Percentiles rank a stretch among this genome's conserved stretches.
Conservation (phyloP, 2,329 filamentous ascomycete species). For the Aspergillus niger region DNA sequence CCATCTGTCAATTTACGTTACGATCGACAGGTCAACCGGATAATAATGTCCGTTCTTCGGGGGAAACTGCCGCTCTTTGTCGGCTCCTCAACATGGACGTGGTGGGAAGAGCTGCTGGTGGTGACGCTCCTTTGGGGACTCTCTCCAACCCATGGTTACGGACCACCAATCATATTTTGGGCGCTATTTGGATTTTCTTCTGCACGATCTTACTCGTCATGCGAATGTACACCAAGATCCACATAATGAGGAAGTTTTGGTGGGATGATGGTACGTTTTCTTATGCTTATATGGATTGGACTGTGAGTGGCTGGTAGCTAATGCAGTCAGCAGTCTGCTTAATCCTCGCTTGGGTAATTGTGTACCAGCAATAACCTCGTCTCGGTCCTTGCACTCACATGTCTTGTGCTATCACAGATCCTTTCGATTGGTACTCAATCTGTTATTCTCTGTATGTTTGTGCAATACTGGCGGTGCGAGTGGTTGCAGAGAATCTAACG, state of each 20-base stretch:
- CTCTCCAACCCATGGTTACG: not conserved
- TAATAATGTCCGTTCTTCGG: not conserved
- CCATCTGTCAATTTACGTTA: not conserved
- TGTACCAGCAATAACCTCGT: not conserved
- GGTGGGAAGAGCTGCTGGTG: not conserved
- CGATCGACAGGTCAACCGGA: not conserved
- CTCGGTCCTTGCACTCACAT: not conserved
- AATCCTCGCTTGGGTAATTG: constrained; percentile 25
- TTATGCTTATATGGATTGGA: too few species aligned
- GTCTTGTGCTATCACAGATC: constrained; percentile 7
- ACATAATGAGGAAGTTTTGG: constrained; percentile 20
- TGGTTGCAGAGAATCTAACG: not conserved
- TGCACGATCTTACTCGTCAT: constrained; percentile 14
- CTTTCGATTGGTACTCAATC: constrained; percentile 21
- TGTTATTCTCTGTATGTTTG: constrained; percentile 17
- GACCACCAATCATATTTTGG: constrained; percentile 12
- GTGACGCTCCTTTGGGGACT: not conserved
- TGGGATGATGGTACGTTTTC: constrained; percentile 25
- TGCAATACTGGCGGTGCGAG: not conserved
- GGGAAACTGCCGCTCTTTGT: too few species aligned
- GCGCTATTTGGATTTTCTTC: constrained; percentile 12
- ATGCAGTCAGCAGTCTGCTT: constrained; percentile 22
- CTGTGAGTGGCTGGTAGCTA: not conserved
- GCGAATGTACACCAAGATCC: constrained; percentile 20
- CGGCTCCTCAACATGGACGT: constrained; percentile 5